Evolutionary conservation across 192 early-diverging fungal genomes (phyloP), one percentile per base, ranked within the genome.

Genomic region (Obelidium mucronatum): DNA sequence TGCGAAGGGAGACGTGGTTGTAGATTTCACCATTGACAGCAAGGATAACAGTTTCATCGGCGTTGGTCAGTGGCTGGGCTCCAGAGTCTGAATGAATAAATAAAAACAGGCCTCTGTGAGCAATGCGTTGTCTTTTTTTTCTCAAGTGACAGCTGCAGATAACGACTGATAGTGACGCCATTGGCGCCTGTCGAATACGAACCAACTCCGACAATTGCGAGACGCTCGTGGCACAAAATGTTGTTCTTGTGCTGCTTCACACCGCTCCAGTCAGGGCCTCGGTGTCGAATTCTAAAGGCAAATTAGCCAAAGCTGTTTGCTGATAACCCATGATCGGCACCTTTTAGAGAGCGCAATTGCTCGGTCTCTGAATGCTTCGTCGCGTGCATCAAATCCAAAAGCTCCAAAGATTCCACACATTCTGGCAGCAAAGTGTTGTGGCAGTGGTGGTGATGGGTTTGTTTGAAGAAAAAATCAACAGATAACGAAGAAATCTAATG

Each of bases 381-480:
- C 81, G 80, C 94, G 92, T 78, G 92, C 92, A 51, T 87, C 87
- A 85, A 94, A 93, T 87, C 94, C 94, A 82, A 92, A 95, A 28
- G 94, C 93, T 36, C 92, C 95, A 90, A 99, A 97, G 81, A 99
- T 97, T 67, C 97, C 97, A 80, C 97, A 99, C 97, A 99, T 99
- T 68, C 40, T 82, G n/a, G n/a, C n/a, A n/a, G n/a, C n/a, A n/a
- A n/a, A n/a, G n/a, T n/a, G n/a, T n/a, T n/a, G n/a, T n/a, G n/a
- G n/a, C n/a, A n/a, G n/a, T n/a, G n/a, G n/a, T n/a, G n/a, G n/a
- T n/a, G n/a, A n/a, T n/a, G n/a, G n/a, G n/a, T n/a, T n/a, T n/a
- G n/a, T n/a, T n/a, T n/a, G n/a, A n/a, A n/a, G n/a, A n/a, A n/a
- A n/a, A n/a, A n/a, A n/a, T n/a, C n/a, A n/a, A n/a, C n/a, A n/a